Base-by-base conservation (phyloP, 2,329 filamentous ascomycete species). In the Rhynchosporium secalis region DNA sequence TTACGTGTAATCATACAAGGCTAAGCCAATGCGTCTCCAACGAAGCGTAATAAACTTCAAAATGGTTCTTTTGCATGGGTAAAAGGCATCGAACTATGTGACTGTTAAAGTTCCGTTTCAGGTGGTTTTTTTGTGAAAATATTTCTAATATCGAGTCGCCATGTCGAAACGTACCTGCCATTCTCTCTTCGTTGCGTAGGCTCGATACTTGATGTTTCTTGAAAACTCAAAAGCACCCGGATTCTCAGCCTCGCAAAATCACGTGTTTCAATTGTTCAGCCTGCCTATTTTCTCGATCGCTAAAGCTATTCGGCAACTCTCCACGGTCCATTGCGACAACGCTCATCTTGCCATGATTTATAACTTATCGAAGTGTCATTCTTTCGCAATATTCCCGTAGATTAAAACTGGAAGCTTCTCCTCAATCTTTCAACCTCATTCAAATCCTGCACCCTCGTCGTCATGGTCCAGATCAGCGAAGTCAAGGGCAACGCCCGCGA, bases 401-500 rank as follows among this genome's bases (percentile, higher is more conserved):
- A 46, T 62, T 31, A 46, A 46, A 47, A 38, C 28, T 12, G 36
- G 29, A 29, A 49, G 26, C 20, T 47, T 40, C 40, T 7, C 48
- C n/a, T 31, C 15, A 33, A 5, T 28, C n/a, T 40, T 40, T 10
- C n/a, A 15, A 40, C 36, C 56, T 45, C 29, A 3, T 13, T 45
- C 29, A 31, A 58, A 9, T 12, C 12, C 12, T 36, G 43, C 6
- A 58, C 8, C 43, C 47, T 9, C 56, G 31, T 38, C 76, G 81
- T 74, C 70, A 94, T 93, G 90, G 90, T 94, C 72, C 89, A 92
- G 77, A 92, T 95, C 78, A 96, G 90, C 81, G 92, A 96, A 80
- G 91, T 96, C 74, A 96, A 96, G 83, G 90, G 90, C 80, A 94
- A 92, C 79, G 87, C 88, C 80, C 92, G 95, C 81, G 94, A 97